Percentiles rank a stretch among this genome's conserved stretches.
phyloP scores from a whole-genome alignment of 2,329 filamentous ascomycete species.

The Exophiala phaeomuriformis region DNA sequence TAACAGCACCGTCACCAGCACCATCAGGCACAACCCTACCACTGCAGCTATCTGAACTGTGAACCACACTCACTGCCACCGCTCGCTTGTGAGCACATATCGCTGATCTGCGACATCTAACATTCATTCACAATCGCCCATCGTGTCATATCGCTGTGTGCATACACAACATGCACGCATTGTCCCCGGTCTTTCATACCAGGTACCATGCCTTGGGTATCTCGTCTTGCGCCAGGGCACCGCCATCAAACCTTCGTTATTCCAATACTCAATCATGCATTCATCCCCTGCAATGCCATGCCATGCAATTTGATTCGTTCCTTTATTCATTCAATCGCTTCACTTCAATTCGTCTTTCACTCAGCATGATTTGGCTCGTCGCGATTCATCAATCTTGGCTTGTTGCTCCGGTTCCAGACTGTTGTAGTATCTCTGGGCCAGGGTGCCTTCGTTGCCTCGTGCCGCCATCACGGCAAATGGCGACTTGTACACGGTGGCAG shows the following conservation, averaged over 20 bases:
- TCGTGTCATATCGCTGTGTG: no score
- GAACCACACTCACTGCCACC: no score
- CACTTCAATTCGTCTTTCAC: no score
- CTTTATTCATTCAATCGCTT: background rate
- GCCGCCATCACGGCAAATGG: conserved; percentile 18
- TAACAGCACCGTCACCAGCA: no score
- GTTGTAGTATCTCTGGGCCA: conserved; percentile 19
- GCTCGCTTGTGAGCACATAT: no score
- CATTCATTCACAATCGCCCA: no score
- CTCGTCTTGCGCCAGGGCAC: no score
- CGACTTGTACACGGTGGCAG: conserved; percentile 23
- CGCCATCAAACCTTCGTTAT: no score
- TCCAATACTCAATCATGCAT: background rate
- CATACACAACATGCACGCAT: no score
- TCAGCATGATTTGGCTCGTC: background rate
- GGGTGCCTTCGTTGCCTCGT: background rate
- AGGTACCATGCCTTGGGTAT: background rate
- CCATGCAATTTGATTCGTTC: background rate
- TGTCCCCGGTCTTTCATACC: background rate
- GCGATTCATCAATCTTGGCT: conserved; percentile 13
- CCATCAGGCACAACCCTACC: no score
- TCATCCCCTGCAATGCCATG: background rate
- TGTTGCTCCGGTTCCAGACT: conserved; percentile 12
- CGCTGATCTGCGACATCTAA: no score
- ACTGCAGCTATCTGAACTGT: no score